Conservation (phyloP, 495 filamentous ascomycete species). For the Jackrogersella multiformis region DNA sequence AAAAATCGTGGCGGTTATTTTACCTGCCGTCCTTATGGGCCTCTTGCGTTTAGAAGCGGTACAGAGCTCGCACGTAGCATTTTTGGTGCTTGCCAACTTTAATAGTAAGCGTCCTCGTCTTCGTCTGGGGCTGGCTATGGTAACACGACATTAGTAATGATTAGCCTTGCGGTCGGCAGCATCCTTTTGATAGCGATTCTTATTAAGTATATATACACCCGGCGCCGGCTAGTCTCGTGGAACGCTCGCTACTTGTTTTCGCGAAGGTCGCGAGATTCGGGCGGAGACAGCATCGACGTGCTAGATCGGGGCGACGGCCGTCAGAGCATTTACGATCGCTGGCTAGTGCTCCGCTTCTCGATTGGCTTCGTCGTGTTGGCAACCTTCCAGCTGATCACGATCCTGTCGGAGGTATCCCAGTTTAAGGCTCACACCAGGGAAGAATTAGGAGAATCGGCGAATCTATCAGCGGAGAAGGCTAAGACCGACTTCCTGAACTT, state of each 20-base stretch:
- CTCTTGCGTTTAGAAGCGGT: conserved; percentile 48
- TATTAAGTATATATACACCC: conserved; percentile 57
- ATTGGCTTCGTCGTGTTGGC: conserved; percentile 57
- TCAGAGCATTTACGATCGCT: conserved; percentile 57
- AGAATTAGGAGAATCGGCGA: conserved; percentile 46
- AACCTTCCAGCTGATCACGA: conserved; percentile 55
- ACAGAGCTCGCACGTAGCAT: conserved; percentile 42
- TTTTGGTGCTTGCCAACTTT: conserved; percentile 53
- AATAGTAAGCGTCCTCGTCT: conserved; percentile 48
- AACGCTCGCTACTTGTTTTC: conserved; percentile 47
- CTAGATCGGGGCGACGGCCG: conserved; percentile 27
- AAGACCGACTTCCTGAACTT: conserved; percentile 54
- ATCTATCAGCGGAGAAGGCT: conserved; percentile 49
- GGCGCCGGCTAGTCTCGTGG: conserved; percentile 51
- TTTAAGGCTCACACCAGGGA: conserved; percentile 46
- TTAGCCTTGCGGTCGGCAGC: conserved; percentile 51
- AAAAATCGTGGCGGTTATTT: conserved; percentile 47
- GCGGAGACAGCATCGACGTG: conserved; percentile 30
- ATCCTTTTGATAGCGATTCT: conserved; percentile 54
- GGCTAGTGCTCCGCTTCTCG: conserved; percentile 57
- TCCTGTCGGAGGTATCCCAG: conserved; percentile 54
- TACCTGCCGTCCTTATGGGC: conserved; percentile 51
- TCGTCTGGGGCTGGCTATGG: not conserved
- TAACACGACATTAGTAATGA: conserved; percentile 47
- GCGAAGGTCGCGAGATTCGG: conserved; percentile 29